Evolutionary conservation across 1,139 yeast species (phyloP).

Genomic region (Blastobotrys malaysiensis): DNA sequence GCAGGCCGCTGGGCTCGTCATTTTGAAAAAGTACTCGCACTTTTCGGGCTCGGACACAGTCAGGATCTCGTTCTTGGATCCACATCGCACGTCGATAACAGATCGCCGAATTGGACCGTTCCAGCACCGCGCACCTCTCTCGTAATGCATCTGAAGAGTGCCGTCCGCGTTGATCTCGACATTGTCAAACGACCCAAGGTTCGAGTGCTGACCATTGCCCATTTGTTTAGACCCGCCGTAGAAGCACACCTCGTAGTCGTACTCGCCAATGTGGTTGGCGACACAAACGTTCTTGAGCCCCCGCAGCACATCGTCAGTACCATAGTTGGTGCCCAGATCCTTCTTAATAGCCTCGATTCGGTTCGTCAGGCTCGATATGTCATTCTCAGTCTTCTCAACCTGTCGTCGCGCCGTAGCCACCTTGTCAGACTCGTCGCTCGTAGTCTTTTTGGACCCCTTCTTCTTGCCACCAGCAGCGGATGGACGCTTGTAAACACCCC

Average conservation of each 20-base stretch:
- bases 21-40: conserved; percentile 66
- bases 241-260: conserved; percentile 60
- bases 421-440: background rate
- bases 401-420: conserved; percentile 2
- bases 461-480: conserved; percentile 17
- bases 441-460: background rate
- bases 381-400: conserved; percentile 6
- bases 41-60: conserved; percentile 83
- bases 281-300: conserved; percentile 51
- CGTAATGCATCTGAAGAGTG: conserved; percentile 41
- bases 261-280: conserved; percentile 54
- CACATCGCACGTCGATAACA: conserved; percentile 61
- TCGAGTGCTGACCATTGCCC: conserved; percentile 42
- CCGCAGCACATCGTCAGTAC: conserved; percentile 60
- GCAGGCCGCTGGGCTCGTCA: conserved; percentile 71
- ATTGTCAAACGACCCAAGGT: conserved; percentile 47
- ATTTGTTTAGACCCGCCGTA: conserved; percentile 53
- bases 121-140: conserved; percentile 85
- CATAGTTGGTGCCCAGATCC: conserved; percentile 37
- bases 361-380: conserved; percentile 1
- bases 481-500: conserved; percentile 27
- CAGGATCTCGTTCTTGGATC: conserved; percentile 48
- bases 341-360: conserved; percentile 2
- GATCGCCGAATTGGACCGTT: conserved; percentile 86
- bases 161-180: conserved; percentile 18